Conservation (phyloP, 2,329 filamentous ascomycete species). For the Furcasterigmium furcatum region DNA sequence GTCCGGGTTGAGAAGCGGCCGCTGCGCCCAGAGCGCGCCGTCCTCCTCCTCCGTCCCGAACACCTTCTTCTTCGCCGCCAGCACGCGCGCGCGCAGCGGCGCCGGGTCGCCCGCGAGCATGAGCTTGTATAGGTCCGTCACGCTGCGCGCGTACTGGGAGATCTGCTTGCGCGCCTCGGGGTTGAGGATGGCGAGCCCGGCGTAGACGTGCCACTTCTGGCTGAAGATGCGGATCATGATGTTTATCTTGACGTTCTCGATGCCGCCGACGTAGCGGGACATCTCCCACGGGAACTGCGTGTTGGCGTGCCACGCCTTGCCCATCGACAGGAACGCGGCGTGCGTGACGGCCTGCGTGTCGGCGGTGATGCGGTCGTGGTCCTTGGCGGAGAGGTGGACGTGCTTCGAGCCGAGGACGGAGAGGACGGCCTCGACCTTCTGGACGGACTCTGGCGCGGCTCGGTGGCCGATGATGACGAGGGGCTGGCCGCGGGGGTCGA, state of each 20-base stretch:
- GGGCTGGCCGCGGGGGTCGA: slow-evolving; percentile 85
- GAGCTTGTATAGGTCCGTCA: slow-evolving; percentile 92
- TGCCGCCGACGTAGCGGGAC: slow-evolving; percentile 91
- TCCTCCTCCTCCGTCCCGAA: slow-evolving; percentile 65
- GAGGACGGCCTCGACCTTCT: slow-evolving; percentile 77
- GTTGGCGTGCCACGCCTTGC: slow-evolving; percentile 94
- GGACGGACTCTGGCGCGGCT: slow-evolving; percentile 71
- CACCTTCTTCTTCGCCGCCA: slow-evolving; percentile 62
- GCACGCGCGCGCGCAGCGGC: slow-evolving; percentile 72
- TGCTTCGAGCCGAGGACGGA: slow-evolving; percentile 81
- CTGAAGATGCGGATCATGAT: slow-evolving; percentile 95
- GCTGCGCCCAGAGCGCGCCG: slow-evolving; percentile 53
- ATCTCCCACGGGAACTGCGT: slow-evolving; percentile 96
- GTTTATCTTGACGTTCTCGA: slow-evolving; percentile 99
- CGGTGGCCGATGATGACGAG: slow-evolving; percentile 93
- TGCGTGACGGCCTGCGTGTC: slow-evolving; percentile 98
- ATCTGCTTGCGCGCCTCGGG: slow-evolving; percentile 91
- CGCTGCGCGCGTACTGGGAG: slow-evolving; percentile 85
- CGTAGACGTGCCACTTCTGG: slow-evolving; percentile 99
- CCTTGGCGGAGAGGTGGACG: slow-evolving; percentile 80
- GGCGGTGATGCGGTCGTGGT: slow-evolving; percentile 95
- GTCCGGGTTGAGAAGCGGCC: slow-evolving; percentile 74
- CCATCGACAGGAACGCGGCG: slow-evolving; percentile 95
- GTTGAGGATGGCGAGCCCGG: slow-evolving; percentile 93
- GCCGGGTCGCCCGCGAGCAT: slow-evolving; percentile 84